phyloP scores from a whole-genome alignment of 176 grass and related monocot genomes.

The Metroxylon sagu region DNA sequence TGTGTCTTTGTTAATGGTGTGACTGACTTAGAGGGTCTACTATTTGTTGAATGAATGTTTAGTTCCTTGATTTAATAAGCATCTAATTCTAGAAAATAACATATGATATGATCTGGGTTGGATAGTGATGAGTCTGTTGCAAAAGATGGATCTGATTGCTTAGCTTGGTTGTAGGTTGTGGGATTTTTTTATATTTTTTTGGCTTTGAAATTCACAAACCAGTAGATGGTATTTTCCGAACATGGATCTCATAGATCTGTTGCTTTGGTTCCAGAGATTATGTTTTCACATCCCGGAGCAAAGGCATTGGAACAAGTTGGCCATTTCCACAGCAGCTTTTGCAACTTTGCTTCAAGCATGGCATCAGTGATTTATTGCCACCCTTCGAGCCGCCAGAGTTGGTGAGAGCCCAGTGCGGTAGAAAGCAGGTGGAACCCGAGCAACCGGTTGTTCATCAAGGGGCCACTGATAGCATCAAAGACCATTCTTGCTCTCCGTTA shows the following conservation, averaged over 20 bases:
- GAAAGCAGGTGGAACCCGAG: constrained; percentile 18
- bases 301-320: constrained; percentile 60
- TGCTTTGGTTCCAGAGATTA: constrained; percentile 47
- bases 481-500: constrained; percentile 16
- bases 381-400: constrained; percentile 78
- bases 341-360: constrained; percentile 64
- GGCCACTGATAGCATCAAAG: constrained; percentile 25
- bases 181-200: no score
- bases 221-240: neutral
- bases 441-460: constrained; percentile 12
- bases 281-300: constrained; percentile 72
- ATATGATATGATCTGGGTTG: neutral
- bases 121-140: no score
- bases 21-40: no score
- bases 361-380: constrained; percentile 61
- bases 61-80: neutral
- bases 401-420: constrained; percentile 34
- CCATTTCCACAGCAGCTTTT: constrained; percentile 56
- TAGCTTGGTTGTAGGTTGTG: no score
- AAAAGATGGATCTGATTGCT: no score
- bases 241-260: neutral
- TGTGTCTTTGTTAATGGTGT: no score
- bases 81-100: constrained; percentile 2
- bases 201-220: neutral
- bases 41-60: neutral